A percentile compares a stretch with the other conserved stretches of the same genome.
phyloP scores from a whole-genome alignment of 768 basidiomycete species.

The Boletellus emodensis region DNA sequence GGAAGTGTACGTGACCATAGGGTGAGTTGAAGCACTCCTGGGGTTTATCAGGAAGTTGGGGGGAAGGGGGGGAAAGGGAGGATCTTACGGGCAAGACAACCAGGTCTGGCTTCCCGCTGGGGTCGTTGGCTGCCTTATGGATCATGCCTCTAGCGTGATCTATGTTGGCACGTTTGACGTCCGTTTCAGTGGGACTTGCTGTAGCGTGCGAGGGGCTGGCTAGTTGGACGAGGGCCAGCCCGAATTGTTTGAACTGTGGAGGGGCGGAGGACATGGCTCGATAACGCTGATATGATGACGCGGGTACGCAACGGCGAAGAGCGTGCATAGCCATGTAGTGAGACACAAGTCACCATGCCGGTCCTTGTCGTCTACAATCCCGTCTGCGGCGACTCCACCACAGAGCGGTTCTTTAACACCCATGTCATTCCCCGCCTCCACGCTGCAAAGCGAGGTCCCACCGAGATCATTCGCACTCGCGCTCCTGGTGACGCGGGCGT shows the following conservation, averaged over 20 bases:
- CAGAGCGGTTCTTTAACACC: constrained; percentile 49
- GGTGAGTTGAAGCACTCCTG: constrained; percentile 91
- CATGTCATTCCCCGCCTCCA: constrained; percentile 64
- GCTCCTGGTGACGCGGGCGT: constrained; percentile 52
- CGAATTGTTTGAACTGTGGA: constrained; percentile 63
- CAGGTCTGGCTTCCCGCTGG: constrained; percentile 58
- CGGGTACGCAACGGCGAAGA: constrained; percentile 11
- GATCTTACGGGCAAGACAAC: constrained; percentile 77
- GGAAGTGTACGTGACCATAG: constrained; percentile 77
- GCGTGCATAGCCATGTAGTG: constrained; percentile 7
- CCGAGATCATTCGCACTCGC: constrained; percentile 46
- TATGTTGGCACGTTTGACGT: constrained; percentile 69
- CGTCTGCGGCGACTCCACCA: constrained; percentile 58
- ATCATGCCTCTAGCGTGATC: constrained; percentile 80
- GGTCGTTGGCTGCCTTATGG: constrained; percentile 53
- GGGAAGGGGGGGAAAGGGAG: background rate
- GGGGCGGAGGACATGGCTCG: constrained; percentile 31
- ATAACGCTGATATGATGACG: background rate
- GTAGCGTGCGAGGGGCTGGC: constrained; percentile 54
- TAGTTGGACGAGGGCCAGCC: constrained; percentile 86
- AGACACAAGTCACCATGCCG: constrained; percentile 32
- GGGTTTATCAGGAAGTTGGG: background rate
- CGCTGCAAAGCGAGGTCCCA: constrained; percentile 30
- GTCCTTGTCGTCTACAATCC: constrained; percentile 75
- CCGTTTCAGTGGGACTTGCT: constrained; percentile 28